These are phyloP conservation scores for Leptographium radiaticola DNA, from an alignment of 2,329 filamentous ascomycete species.

Conservation along the genomic window DNA sequence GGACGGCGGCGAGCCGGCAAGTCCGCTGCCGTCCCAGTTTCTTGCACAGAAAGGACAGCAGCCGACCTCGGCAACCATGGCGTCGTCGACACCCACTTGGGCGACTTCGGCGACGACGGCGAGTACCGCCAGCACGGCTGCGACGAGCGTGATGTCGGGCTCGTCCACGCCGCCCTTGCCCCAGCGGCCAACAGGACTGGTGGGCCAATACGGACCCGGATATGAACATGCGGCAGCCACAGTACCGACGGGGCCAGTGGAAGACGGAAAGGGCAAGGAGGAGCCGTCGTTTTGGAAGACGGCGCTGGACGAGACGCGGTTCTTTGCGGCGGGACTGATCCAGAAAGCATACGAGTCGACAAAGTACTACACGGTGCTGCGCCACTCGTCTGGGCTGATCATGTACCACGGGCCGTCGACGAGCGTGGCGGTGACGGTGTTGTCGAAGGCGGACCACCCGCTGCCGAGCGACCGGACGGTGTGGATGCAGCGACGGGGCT, in stretches of 20 bases:
- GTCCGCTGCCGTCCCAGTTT: not conserved
- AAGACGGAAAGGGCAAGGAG: not conserved
- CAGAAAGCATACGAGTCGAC: slow-evolving; percentile 50
- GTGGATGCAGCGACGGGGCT: slow-evolving; percentile 58
- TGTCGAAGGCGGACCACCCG: slow-evolving; percentile 37
- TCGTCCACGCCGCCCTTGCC: not conserved
- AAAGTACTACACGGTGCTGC: slow-evolving; percentile 52
- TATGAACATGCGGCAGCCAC: not conserved
- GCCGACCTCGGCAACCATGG: not conserved
- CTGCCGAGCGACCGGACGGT: slow-evolving; percentile 45
- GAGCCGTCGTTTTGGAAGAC: slow-evolving; percentile 28
- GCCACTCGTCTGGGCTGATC: slow-evolving; percentile 50
- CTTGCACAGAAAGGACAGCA: not conserved
- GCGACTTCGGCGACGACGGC: not conserved
- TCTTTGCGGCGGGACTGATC: slow-evolving; percentile 53
- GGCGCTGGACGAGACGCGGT: slow-evolving; percentile 43
- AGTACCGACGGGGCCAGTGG: not conserved
- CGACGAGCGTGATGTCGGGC: not conserved
- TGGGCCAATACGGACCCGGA: not conserved
- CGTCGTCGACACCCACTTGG: not conserved
- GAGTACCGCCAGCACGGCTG: not conserved
- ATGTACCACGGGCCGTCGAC: slow-evolving; percentile 55
- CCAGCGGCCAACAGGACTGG: not conserved
- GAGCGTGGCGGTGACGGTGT: slow-evolving; percentile 49
- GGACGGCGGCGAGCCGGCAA: not conserved